These are phyloP conservation scores for Talaromyces trachyspermus DNA, from an alignment of 495 filamentous ascomycete genomes.

Conservation along the genomic window DNA sequence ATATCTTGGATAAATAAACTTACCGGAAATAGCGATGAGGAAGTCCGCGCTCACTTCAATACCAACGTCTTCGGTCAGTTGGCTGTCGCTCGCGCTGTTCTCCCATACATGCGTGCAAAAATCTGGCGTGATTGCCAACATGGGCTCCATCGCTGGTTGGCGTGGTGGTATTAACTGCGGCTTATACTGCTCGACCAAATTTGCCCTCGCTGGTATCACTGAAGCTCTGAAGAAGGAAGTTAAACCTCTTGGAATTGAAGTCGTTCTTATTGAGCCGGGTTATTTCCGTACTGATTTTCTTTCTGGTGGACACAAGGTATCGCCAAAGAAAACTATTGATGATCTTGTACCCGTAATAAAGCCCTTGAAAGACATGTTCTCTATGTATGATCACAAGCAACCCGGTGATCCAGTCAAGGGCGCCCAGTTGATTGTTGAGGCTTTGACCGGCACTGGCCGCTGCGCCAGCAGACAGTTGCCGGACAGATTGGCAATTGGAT, in stretches of 20 bases:
- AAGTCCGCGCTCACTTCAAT: not conserved
- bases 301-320: not conserved
- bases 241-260: slow-evolving; percentile 37
- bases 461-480: slow-evolving; percentile 32
- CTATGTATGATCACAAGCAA: slow-evolving; percentile 19
- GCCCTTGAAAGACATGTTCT: slow-evolving; percentile 8
- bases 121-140: slow-evolving; percentile 33
- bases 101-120: slow-evolving; percentile 41
- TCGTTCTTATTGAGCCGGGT: slow-evolving; percentile 40
- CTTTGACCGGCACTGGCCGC: slow-evolving; percentile 31
- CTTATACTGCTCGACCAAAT: slow-evolving; percentile 42
- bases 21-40: slow-evolving; percentile 26
- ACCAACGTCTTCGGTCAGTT: slow-evolving; percentile 27
- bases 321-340: slow-evolving; percentile 19
- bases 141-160: slow-evolving; percentile 26
- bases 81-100: slow-evolving; percentile 33
- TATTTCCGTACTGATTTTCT: slow-evolving; percentile 43
- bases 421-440: slow-evolving; percentile 38
- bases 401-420: slow-evolving; percentile 45
- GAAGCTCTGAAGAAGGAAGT: slow-evolving; percentile 42
- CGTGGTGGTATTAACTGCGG: slow-evolving; percentile 14
- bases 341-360: slow-evolving; percentile 16
- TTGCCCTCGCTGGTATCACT: slow-evolving; percentile 25
- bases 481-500: slow-evolving; percentile 36
- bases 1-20: too few species aligned